These are phyloP conservation scores for Xylaria telfairii DNA, from an alignment of 495 filamentous ascomycete species.

Conservation along the genomic window DNA sequence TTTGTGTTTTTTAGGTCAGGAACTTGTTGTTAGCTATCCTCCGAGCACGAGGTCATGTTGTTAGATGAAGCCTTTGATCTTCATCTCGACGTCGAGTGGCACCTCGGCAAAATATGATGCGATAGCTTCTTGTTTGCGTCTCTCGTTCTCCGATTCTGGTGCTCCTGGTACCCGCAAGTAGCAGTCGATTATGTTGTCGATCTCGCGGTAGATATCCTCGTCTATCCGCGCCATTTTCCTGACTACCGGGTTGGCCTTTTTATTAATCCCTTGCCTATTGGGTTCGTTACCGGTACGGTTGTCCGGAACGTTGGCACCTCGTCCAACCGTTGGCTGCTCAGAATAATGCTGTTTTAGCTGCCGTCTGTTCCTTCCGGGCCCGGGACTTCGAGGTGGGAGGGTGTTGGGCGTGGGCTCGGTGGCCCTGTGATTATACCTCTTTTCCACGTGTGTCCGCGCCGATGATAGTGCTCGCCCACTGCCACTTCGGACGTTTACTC, in stretches of 20 bases:
- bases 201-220: conserved; percentile 28
- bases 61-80: conserved; percentile 32
- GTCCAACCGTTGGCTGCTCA: not conserved
- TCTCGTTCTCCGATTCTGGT: conserved; percentile 12
- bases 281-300: not conserved
- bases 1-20: not conserved
- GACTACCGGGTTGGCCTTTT: not conserved
- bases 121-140: conserved; percentile 15
- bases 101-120: conserved; percentile 25
- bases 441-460: not conserved
- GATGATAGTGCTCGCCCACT: not conserved
- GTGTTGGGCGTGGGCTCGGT: not conserved
- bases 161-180: conserved; percentile 25
- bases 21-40: not conserved
- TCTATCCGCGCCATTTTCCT: not conserved
- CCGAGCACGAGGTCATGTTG: not conserved
- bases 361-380: not conserved
- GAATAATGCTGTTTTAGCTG: not conserved
- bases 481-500: not conserved
- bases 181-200: conserved; percentile 41
- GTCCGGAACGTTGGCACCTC: not conserved
- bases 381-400: not conserved
- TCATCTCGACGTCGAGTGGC: conserved; percentile 29
- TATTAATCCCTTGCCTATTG: not conserved
- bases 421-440: not conserved